These are phyloP conservation scores for Calonectria pseudoturangicola DNA, from an alignment of 2,329 filamentous ascomycete species.

Conservation along the genomic window DNA sequence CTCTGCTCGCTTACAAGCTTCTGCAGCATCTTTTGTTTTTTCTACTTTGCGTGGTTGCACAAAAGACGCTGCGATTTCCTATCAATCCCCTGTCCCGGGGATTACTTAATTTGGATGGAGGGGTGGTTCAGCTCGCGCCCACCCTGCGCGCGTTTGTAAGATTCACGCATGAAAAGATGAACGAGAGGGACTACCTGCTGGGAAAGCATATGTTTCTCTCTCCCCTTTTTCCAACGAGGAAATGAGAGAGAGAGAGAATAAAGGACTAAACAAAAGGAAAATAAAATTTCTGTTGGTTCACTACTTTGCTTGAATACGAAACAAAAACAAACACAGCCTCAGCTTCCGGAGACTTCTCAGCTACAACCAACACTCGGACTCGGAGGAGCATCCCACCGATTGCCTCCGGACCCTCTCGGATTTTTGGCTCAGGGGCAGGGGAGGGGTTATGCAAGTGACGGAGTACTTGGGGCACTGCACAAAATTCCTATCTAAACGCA, in stretches of 20 bases:
- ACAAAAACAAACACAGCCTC: neutral
- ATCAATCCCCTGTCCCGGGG: conserved; percentile 23
- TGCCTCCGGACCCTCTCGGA: conserved; percentile 18
- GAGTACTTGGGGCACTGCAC: neutral
- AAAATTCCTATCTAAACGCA: no score
- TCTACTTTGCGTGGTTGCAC: neutral
- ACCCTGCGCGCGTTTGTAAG: neutral
- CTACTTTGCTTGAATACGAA: neutral
- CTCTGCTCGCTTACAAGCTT: neutral
- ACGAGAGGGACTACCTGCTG: neutral
- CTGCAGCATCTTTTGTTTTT: neutral
- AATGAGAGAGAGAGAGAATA: neutral
- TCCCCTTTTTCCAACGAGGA: neutral
- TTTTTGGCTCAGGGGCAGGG: conserved; percentile 1
- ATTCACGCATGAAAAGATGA: neutral
- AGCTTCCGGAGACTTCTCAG: neutral
- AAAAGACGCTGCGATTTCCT: neutral
- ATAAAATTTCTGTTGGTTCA: neutral
- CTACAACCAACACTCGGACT: neutral
- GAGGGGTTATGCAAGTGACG: neutral
- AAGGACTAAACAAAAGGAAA: neutral
- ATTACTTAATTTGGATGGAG: conserved; percentile 30
- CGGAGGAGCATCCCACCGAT: conserved; percentile 17
- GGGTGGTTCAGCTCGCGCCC: conserved; percentile 17
- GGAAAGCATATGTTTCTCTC: neutral